Conservation (phyloP, 768 basidiomycete species). For the Lentinus tigrinus region DNA sequence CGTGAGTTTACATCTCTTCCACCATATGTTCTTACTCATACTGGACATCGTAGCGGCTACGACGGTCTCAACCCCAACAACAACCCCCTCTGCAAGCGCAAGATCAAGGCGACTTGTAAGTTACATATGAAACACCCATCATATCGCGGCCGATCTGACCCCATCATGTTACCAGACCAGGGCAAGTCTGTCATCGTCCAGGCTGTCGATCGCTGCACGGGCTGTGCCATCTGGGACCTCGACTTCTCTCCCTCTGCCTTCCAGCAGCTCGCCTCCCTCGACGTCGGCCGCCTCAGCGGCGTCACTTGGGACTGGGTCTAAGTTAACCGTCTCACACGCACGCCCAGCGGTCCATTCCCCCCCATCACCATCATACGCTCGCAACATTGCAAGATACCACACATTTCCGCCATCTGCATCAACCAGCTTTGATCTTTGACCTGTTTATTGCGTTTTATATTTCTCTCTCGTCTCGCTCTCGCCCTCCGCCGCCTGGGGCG, state of each 20-base stretch:
- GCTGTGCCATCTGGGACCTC: constrained; percentile 49
- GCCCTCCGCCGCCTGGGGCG: constrained; percentile 18
- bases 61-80: constrained; percentile 61
- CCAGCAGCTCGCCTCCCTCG: constrained; percentile 38
- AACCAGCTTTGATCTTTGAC: background rate
- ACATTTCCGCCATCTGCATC: background rate
- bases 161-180: constrained; percentile 40
- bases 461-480: constrained; percentile 1
- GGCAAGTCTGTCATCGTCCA: constrained; percentile 49
- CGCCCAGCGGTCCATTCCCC: background rate
- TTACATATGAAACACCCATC: constrained; percentile 8
- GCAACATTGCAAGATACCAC: background rate
- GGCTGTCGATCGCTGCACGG: constrained; percentile 63
- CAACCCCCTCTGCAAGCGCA: constrained; percentile 69
- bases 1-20: constrained; percentile 38
- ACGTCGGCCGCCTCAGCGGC: constrained; percentile 49
- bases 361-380: background rate
- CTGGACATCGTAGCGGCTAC: constrained; percentile 44
- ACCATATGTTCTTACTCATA: background rate
- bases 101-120: constrained; percentile 49
- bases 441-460: constrained; percentile 16
- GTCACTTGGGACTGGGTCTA: constrained; percentile 44
- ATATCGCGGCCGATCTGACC: constrained; percentile 1
- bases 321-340: background rate
- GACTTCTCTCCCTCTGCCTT: constrained; percentile 69